Base-by-base conservation (phyloP, 1,284 basidiomycete genomes). In the Pseudozyma pruni region DNA sequence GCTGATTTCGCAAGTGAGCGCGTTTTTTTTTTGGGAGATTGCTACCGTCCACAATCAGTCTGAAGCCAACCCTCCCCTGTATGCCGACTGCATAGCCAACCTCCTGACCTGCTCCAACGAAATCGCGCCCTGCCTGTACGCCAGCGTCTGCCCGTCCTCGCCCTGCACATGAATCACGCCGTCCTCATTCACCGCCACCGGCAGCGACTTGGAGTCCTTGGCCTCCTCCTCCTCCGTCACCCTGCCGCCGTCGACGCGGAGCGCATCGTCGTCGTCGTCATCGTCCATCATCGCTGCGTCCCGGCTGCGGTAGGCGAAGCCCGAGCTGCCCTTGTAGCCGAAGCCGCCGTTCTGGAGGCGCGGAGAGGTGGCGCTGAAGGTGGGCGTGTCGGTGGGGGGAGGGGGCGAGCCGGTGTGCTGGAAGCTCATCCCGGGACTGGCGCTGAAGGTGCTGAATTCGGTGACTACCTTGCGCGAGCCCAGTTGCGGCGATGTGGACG, bases 1-100 rank as follows among this genome's bases (percentile, higher is more conserved):
- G n/a, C n/a, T n/a, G n/a, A n/a, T n/a, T n/a, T n/a, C n/a, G n/a
- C n/a, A n/a, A 34, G 19, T 38, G 16, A 49, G 14, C 20, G 13
- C 13, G n/a, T 49, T 17, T 16, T 11, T 6, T 92, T 92, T 27
- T 25, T 31, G 38, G 19, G 29, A 0, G n/a, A 31, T 8, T 32
- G 17, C n/a, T n/a, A n/a, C n/a, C n/a, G n/a, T n/a, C 27, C 27
- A 7, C 27, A 29, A 29, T 81, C 90, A 88, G 0, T 84, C 83
- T 8, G 86, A 88, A 6, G 88, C 73, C 22, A 77, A 52, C 3
- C 75, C 74, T n/a, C 73, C 68, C 23, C 75, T 49, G 33, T 75
- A 68, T 2, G 75, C 75, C 31, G 56, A 62, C 45, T 73, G 68
- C 73, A 75, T 77, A 7, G 75, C 75, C 37, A 77, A 48, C 32